Conservation (phyloP, 345 rosid species). For the sweet orange (Citrus sinensis) region DVS_A1.0 CM039163.1:13237501-13238000, state of each 20-base stretch:
- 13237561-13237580: constrained; percentile 13
- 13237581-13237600: constrained; percentile 83
- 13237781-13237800: neutral
- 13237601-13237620: constrained; percentile 87
- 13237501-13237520: constrained; percentile 51
- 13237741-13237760: neutral
- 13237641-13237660: constrained; percentile 93
- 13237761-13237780: neutral
- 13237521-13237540: constrained; percentile 19
- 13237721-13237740: neutral
- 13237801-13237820: neutral
- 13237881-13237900: neutral
- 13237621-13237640: constrained; percentile 94
- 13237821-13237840: neutral
- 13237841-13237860: neutral
- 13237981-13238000: neutral
- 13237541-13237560: constrained; percentile 11
- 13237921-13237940: constrained; percentile 11
- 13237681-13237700: constrained; percentile 21
- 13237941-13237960: constrained; percentile 9
- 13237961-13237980: constrained; percentile 8
- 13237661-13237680: constrained; percentile 73
- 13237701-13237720: neutral
- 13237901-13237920: constrained; percentile 9
- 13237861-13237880: neutral